These are phyloP conservation scores for Coemansia sp. DNA, from an alignment of 371 early-diverging fungal genomes.

Conservation along the genomic window DNA sequence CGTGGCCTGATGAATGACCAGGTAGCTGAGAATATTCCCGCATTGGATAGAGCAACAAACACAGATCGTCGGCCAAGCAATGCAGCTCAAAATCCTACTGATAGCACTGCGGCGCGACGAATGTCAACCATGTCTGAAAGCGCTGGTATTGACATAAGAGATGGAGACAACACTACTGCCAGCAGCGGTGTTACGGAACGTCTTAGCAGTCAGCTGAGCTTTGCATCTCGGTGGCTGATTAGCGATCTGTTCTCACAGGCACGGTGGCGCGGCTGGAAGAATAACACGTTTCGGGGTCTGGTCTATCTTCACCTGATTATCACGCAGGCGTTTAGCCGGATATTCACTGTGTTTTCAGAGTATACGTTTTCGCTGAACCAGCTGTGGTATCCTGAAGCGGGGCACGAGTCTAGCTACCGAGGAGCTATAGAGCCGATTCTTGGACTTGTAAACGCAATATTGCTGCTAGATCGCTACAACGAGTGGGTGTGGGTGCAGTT, in stretches of 20 bases:
- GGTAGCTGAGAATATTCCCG: neutral
- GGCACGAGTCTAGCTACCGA: slow-evolving; percentile 26
- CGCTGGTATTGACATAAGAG: neutral
- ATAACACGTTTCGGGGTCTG: slow-evolving; percentile 43
- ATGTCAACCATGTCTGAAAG: neutral
- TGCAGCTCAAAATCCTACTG: neutral
- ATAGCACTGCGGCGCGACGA: slow-evolving; percentile 1
- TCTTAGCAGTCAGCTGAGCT: slow-evolving; percentile 46
- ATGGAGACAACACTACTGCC: neutral
- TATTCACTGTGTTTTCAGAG: slow-evolving; percentile 46
- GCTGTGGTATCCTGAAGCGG: slow-evolving; percentile 38
- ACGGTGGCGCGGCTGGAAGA: slow-evolving; percentile 49
- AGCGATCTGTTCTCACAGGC: slow-evolving; percentile 46
- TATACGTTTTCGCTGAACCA: slow-evolving; percentile 52
- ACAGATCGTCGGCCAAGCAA: slow-evolving; percentile 13
- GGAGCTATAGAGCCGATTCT: slow-evolving; percentile 42
- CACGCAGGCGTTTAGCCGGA: slow-evolving; percentile 41
- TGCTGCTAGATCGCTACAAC: slow-evolving; percentile 47
- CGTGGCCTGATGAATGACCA: neutral
- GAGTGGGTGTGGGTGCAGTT: slow-evolving; percentile 52
- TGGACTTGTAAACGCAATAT: slow-evolving; percentile 28
- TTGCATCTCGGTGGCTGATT: slow-evolving; percentile 47
- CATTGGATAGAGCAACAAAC: neutral
- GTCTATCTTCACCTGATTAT: slow-evolving; percentile 47
- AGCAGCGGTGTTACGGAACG: slow-evolving; percentile 14